Percentiles rank a stretch among this genome's conserved stretches.
Conservation (phyloP, 306 rosid species). For the Cucurbita pepo region DNA sequence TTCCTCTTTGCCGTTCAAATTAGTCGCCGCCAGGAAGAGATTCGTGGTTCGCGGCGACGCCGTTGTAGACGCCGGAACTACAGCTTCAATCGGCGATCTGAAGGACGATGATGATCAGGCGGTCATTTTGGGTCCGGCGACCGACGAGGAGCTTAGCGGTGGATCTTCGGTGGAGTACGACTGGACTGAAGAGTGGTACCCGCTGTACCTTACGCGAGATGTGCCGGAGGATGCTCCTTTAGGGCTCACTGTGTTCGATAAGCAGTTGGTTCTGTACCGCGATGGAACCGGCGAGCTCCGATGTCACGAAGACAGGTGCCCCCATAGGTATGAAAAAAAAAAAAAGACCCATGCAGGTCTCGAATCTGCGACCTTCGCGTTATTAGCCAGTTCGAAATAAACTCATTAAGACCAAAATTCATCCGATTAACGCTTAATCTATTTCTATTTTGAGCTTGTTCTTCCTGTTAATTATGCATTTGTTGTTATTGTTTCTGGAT, state of each 20-base stretch:
- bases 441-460: background rate
- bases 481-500: background rate
- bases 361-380: background rate
- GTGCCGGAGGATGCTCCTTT: slow-evolving; percentile 80
- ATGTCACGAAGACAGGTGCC: slow-evolving; percentile 81
- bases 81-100: slow-evolving; percentile 24
- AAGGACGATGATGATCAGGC: slow-evolving; percentile 19
- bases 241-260: slow-evolving; percentile 65
- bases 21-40: slow-evolving; percentile 1
- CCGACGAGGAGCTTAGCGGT: slow-evolving; percentile 32
- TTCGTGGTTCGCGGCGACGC: slow-evolving; percentile 13
- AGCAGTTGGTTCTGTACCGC: slow-evolving; percentile 49
- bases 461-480: too few species aligned
- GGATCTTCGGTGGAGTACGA: slow-evolving; percentile 42
- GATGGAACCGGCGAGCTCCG: slow-evolving; percentile 42
- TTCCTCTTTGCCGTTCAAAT: background rate
- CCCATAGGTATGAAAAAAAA: slow-evolving; percentile 44
- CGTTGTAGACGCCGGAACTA: slow-evolving; percentile 25
- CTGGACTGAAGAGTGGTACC: slow-evolving; percentile 96
- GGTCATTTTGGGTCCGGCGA: slow-evolving; percentile 33
- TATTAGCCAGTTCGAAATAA: too few species aligned
- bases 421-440: background rate
- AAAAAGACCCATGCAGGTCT: background rate
- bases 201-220: slow-evolving; percentile 53
- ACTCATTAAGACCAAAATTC: too few species aligned